Base-by-base conservation (phyloP, 2,329 filamentous ascomycete species). In the Knufia petricola region DNA sequence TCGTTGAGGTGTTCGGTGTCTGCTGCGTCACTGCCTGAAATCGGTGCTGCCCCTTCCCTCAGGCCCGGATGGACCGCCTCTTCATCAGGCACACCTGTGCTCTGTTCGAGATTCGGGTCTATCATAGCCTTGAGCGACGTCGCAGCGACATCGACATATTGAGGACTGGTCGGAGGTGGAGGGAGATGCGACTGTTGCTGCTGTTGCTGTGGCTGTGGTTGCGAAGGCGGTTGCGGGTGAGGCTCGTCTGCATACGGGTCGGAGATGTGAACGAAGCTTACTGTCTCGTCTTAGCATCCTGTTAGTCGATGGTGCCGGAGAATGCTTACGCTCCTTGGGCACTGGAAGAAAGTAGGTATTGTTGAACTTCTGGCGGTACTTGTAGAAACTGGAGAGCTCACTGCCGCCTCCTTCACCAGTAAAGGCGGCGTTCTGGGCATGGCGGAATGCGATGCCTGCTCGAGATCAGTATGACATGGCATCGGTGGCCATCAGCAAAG, bases 361-460 rank as follows among this genome's bases (percentile, higher is more conserved):
- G 51, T 20, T 42, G 49, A 50, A 56, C 10, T 46, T 42, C 42
- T 51, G 48, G 13, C 44, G 48, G 41, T 56, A 52, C 40, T 55
- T 53, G 31, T 43, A 50, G 40, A 50, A 50, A 38, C 28, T 50
- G 4, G 23, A 21, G 21, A 50, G 40, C 7, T 43, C 28, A 15
- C 51, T 46, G 12, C 49, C 52, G 30, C 49, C 48, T 3, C 50
- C 45, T n/a, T 50, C 47, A 17, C 40, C 49, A 26, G 41, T 43
- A 24, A 55, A 41, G 31, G 46, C 46, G 10, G 56, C 78, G 72
- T 83, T 83, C 64, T 83, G 79, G 59, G 83, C 79, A 62, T 84
- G 80, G 48, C 79, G 75, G 58, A 82, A 84, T 38, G 81, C 76
- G 56, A 83, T 74, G 45, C 77, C 78, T 56, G 15, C 15, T 23